Evolutionary conservation across 78 protist genomes (phyloP).

Genomic region (Cavenderia fasciculata): DNA sequence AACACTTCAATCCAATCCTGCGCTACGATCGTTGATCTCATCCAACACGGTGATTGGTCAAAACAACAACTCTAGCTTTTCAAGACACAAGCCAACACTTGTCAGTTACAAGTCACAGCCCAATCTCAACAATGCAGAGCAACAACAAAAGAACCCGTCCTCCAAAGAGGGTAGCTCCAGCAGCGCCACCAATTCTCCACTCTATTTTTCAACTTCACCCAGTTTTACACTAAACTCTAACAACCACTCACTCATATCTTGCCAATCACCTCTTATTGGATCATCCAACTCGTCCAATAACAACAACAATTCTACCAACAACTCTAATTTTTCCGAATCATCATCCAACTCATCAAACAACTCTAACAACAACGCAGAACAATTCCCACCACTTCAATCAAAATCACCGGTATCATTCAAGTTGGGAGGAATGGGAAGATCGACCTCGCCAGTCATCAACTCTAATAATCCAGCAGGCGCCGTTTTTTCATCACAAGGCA

Average conservation of each 20-base stretch:
- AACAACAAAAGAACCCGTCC: too few species aligned
- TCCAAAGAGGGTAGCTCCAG: too few species aligned
- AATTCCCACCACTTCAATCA: constrained; percentile 29
- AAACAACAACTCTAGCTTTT: constrained; percentile 2
- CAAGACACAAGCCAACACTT: constrained; percentile 38
- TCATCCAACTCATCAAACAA: too few species aligned
- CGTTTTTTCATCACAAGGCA: neutral
- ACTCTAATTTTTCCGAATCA: too few species aligned
- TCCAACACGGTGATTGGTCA: neutral
- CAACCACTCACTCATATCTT: constrained; percentile 6
- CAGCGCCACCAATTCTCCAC: constrained; percentile 5
- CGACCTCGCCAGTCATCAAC: constrained; percentile 7
- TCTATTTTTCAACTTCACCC: neutral
- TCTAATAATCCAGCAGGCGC: neutral
- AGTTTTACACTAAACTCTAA: too few species aligned
- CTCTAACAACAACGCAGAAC: neutral
- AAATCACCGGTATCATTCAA: constrained; percentile 28
- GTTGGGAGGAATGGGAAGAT: constrained; percentile 5
- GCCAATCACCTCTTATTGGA: constrained; percentile 23
- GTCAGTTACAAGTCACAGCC: constrained; percentile 72
- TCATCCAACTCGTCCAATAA: neutral
- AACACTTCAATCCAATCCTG: constrained; percentile 12
- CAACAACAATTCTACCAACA: neutral
- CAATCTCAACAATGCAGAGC: constrained; percentile 47
- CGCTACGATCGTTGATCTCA: neutral